Evolutionary conservation across 768 basidiomycete genomes (phyloP), one percentile per base, ranked within the genome.

Genomic region (Hygrophoropsis aurantiaca): DNA sequence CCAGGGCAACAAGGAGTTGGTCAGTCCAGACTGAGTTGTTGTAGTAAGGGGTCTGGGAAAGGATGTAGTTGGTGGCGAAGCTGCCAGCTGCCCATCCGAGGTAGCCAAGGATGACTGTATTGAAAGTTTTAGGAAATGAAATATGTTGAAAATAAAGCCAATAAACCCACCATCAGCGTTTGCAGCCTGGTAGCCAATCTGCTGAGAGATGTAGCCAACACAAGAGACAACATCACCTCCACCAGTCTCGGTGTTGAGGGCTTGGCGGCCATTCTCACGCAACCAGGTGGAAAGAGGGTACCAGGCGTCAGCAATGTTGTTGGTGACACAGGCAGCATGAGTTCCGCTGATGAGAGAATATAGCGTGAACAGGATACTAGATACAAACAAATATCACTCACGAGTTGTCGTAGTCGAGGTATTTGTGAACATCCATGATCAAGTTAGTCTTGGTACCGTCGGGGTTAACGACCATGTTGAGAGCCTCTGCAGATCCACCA

Each of bases 361-460:
- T 9, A 5, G 10, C 40, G 32, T 34, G 0, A 41, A 21, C 8
- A 35, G 18, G 18, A 5, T 39, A 20, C 30, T 7, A 19, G 42
- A 26, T 40, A 16, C n/a, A n/a, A n/a, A 40, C 57, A 58, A 26
- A 42, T 64, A 64, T 47, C 20, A 47, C 71, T 61, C 57, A 75
- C 46, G 72, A 78, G 57, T 74, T 76, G 54, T 82, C 79, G 13
- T 54, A 65, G 60, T 84, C 81, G 40, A 80, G 73, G 63, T 82
- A 83, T 57, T 80, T 77, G 71, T 84, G 82, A 2, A 82, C 80
- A 54, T 84, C 82, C 54, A 84, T 75, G 48, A 84, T 64, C 34
- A 83, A 70, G 55, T 70, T 69, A 19, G 62, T 71, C 11, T 46
- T 68, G 18, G 62, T 68, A 5, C 77, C 74, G 50, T 79, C 77